Base-by-base conservation (phyloP, 2,329 filamentous ascomycete genomes). In the Colletotrichum godetiae region DNA sequence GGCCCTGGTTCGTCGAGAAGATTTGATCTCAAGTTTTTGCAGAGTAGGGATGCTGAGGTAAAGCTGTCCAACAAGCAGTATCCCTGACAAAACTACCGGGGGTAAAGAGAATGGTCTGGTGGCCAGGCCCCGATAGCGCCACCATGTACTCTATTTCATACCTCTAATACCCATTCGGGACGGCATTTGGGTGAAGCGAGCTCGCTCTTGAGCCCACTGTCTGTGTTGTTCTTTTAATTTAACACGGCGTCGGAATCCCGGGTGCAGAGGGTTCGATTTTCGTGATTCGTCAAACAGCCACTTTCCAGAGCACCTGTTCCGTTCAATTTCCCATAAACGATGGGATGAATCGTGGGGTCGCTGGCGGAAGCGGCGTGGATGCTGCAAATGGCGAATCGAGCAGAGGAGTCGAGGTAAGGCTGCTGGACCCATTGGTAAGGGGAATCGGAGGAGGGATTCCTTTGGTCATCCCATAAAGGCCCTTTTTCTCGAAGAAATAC, bases 111-210 rank as follows among this genome's bases (percentile, higher is more conserved):
- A 63, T 58, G 35, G 68, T 29, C 68, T 29, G 52, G 64, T 49
- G 64, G 64, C 68, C 49, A 58, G 64, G 64, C 69, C 65, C 56
- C 58, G 52, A 68, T 53, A 63, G 57, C 69, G 64, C 69, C 64
- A 58, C 37, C 10, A 12, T 11, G 24, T 35, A 68, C 69, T 72
- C 22, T 72, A 72, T 59, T 68, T 24, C 63, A 57, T 42, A 68
- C 69, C 64, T 24, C 22, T 27, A 29, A 57, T 29, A 65, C 58
- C 64, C 64, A 46, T 71, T 58, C 13, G 22, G 64, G 33, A 52
- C 63, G 57, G 58, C 65, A 52, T 62, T 58, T 58, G 69, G 35
- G 33, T 7, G 55, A 57, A 57, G 46, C 56, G 68, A 56, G 7
- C 63, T 49, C 12, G 63, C 53, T 57, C 31, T 24, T 42, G 5